Percentiles rank a stretch among this genome's conserved stretches.
phyloP scores from a whole-genome alignment of 1,284 basidiomycete genomes.

The Caloboletus inedulis region DNA sequence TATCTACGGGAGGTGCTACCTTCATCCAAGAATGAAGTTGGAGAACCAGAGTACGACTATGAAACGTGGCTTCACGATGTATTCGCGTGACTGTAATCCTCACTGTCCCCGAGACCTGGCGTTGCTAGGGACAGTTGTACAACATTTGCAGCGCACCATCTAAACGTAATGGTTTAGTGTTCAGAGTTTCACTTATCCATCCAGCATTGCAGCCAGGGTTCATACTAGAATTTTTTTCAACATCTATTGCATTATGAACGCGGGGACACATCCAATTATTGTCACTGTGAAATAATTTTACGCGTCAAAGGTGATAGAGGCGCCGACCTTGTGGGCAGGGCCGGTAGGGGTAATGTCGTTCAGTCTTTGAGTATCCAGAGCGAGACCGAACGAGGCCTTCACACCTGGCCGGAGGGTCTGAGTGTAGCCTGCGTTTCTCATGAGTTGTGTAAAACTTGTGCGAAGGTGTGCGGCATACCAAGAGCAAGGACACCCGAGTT shows the following conservation, averaged over 20 bases:
- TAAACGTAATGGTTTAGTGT: neutral
- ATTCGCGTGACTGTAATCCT: conserved; percentile 45
- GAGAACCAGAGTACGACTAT: conserved; percentile 73
- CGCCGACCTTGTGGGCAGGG: conserved; percentile 77
- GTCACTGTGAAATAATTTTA: conserved; percentile 38
- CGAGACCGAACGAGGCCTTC: conserved; percentile 90
- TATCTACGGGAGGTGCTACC: conserved; percentile 83
- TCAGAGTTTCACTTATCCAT: neutral
- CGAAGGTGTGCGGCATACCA: conserved; percentile 41
- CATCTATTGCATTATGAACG: conserved; percentile 14
- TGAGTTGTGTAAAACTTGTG: neutral
- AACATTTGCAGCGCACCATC: neutral
- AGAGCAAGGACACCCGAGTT: conserved; percentile 88
- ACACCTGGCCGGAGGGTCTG: conserved; percentile 94
- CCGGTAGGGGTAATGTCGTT: conserved; percentile 64
- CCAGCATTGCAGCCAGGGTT: neutral
- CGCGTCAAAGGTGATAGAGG: conserved; percentile 71
- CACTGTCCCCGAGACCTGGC: too few species aligned
- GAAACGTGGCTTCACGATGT: conserved; percentile 76
- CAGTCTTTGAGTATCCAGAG: conserved; percentile 86
- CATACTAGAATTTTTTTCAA: neutral
- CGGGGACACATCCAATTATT: conserved; percentile 16
- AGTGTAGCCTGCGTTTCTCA: conserved; percentile 64
- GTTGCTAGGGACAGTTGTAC: neutral
- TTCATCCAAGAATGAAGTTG: conserved; percentile 44